Evolutionary conservation across 441 rosid genomes (phyloP).

Genomic region (Geranium incanum): DNA sequence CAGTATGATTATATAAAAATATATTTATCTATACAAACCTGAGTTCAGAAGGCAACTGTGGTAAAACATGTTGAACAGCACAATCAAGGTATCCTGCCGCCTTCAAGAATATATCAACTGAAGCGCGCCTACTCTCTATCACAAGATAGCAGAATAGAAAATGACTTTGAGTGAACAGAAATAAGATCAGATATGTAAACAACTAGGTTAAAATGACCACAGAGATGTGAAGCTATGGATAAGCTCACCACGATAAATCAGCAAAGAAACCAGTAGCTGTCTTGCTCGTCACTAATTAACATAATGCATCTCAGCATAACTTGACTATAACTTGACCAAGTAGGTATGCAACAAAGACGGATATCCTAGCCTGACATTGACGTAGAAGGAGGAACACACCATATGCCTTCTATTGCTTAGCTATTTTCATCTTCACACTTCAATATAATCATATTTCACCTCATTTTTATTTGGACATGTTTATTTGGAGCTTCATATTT

Average conservation of each 20-base stretch:
- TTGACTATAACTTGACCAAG: no score
- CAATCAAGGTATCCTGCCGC: slow-evolving; percentile 96
- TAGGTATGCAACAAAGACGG: no score
- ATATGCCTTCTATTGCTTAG: no score
- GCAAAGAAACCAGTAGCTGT: not conserved
- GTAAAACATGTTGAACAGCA: slow-evolving; percentile 82
- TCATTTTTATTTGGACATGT: not conserved
- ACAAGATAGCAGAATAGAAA: slow-evolving; percentile 14
- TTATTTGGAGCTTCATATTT: not conserved
- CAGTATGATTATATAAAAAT: not conserved
- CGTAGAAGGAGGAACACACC: no score
- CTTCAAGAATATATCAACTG: slow-evolving; percentile 86
- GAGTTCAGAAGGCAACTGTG: slow-evolving; percentile 62
- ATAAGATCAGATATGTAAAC: not conserved
- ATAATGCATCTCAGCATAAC: not conserved
- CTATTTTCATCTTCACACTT: no score
- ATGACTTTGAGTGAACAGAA: slow-evolving; percentile 13
- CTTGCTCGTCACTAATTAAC: no score
- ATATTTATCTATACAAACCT: slow-evolving; percentile 43
- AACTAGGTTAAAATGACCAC: not conserved
- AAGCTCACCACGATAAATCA: not conserved
- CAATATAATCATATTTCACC: not conserved
- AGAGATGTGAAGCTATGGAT: not conserved
- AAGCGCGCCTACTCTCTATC: slow-evolving; percentile 79
- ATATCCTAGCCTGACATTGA: no score